Percentiles rank a stretch among this genome's conserved stretches.
phyloP scores from a whole-genome alignment of 2,329 filamentous ascomycete species.

The Alternaria angustiovoidea region DNA sequence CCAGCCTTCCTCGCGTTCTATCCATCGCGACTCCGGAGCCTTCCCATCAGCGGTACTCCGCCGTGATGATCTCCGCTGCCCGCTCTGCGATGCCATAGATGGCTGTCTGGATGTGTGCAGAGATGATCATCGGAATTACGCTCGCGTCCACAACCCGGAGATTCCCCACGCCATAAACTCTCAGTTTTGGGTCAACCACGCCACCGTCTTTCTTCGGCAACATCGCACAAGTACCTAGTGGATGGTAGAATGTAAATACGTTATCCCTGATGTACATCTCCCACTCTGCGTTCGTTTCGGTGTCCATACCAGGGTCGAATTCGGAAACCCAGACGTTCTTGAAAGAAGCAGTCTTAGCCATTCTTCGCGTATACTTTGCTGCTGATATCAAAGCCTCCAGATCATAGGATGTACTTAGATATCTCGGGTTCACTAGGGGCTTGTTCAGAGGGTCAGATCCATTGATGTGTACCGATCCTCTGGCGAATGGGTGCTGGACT shows the following conservation, averaged over 20 bases:
- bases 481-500: conserved; percentile 42
- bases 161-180: conserved; percentile 30
- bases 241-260: conserved; percentile 33
- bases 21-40: no score
- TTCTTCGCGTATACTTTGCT: conserved; percentile 34
- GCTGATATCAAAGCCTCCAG: conserved; percentile 19
- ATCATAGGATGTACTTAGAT: conserved; percentile 29
- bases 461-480: conserved; percentile 32
- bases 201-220: conserved; percentile 25
- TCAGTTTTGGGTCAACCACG: conserved; percentile 27
- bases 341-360: conserved; percentile 31
- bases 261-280: conserved; percentile 23
- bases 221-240: conserved; percentile 46
- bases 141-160: conserved; percentile 24
- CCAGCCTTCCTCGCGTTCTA: no score
- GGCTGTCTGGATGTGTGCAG: conserved; percentile 32
- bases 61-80: conserved; percentile 28
- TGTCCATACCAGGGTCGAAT: conserved; percentile 29
- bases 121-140: conserved; percentile 31
- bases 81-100: conserved; percentile 40
- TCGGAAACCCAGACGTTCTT: conserved; percentile 41
- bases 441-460: conserved; percentile 15
- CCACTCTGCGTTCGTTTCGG: conserved; percentile 32
- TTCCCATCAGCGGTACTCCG: conserved; percentile 10
- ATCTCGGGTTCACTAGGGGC: conserved; percentile 34